A percentile compares a stretch with the other conserved stretches of the same genome.
Evolutionary conservation across 345 rosid species (phyloP).

Genomic region (Raphanus sativus): DNA sequence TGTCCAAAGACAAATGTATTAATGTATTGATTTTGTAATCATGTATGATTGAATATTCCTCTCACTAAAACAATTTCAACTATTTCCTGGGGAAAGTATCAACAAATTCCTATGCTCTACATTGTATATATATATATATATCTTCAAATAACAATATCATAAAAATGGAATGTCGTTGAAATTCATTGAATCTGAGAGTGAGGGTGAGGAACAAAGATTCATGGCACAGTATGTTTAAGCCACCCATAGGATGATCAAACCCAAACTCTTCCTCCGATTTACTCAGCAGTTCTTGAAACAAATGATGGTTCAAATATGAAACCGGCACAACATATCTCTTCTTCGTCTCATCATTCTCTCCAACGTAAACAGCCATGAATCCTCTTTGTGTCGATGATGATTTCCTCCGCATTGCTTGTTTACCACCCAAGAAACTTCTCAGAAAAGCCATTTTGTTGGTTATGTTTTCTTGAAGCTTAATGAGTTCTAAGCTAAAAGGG

Average conservation of each 20-base stretch:
- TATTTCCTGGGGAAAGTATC: constrained; percentile 20
- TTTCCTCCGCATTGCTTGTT: constrained; percentile 11
- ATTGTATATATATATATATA: not conserved
- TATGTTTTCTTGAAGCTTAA: constrained; percentile 11
- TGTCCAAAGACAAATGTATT: not conserved
- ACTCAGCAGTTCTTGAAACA: constrained; percentile 42
- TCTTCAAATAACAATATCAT: not conserved
- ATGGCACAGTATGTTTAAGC: constrained; percentile 43
- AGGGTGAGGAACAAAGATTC: constrained; percentile 41
- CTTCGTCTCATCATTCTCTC: constrained; percentile 32
- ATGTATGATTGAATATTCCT: not conserved
- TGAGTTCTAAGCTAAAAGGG: not conserved
- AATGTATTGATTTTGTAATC: not conserved
- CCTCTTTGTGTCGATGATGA: constrained; percentile 41
- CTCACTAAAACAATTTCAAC: constrained; percentile 31
- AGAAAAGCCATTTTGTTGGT: not conserved
- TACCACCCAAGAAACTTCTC: constrained; percentile 25
- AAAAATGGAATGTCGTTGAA: not conserved
- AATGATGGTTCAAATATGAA: constrained; percentile 43
- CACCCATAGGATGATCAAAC: constrained; percentile 44
- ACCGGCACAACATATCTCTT: constrained; percentile 43
- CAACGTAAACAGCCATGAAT: constrained; percentile 42
- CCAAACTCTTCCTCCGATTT: constrained; percentile 48
- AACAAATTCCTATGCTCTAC: not conserved
- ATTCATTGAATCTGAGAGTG: constrained; percentile 34